phyloP scores from a whole-genome alignment of 441 rosid species.

The Melastoma candidum region DNA sequence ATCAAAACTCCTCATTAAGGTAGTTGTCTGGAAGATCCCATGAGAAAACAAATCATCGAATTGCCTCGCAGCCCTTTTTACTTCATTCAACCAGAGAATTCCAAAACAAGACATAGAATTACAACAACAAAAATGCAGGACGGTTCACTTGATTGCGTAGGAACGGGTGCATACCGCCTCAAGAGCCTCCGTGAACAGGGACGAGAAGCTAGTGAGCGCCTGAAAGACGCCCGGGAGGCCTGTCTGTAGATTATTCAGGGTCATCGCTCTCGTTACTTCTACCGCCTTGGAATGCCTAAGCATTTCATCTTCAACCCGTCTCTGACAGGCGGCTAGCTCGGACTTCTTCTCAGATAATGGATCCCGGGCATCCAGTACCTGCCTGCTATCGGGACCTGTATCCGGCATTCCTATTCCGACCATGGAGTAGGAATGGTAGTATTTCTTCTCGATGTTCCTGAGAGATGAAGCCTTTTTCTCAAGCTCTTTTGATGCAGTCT shows the following conservation, averaged over 20 bases:
- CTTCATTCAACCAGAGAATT: slow-evolving; percentile 1
- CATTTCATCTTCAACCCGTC: slow-evolving; percentile 88
- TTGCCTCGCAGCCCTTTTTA: no score
- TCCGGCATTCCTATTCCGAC: slow-evolving; percentile 81
- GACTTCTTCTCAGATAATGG: slow-evolving; percentile 76
- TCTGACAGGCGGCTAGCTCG: slow-evolving; percentile 76
- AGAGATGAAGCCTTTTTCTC: slow-evolving; percentile 88
- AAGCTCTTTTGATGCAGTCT: slow-evolving; percentile 66
- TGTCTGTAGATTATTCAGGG: slow-evolving; percentile 78
- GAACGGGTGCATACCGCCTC: slow-evolving; percentile 60
- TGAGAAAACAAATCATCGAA: no score
- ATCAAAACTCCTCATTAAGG: no score
- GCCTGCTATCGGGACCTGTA: slow-evolving; percentile 49
- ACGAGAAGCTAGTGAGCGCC: slow-evolving; percentile 78
- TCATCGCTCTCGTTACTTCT: slow-evolving; percentile 84
- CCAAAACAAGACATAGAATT: slow-evolving; percentile 19
- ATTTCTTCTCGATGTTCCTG: slow-evolving; percentile 78
- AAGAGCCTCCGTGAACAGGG: slow-evolving; percentile 58
- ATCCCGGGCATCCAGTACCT: slow-evolving; percentile 72
- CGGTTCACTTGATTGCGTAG: slow-evolving; percentile 51
- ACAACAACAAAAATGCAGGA: slow-evolving; percentile 10
- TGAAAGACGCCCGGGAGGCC: slow-evolving; percentile 92
- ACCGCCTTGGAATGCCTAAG: slow-evolving; percentile 72
- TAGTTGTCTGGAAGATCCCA: no score
- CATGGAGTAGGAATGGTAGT: slow-evolving; percentile 79